Base-by-base conservation (phyloP, 352 stramenopile genomes). In the Pythium sukuiense region DNA sequence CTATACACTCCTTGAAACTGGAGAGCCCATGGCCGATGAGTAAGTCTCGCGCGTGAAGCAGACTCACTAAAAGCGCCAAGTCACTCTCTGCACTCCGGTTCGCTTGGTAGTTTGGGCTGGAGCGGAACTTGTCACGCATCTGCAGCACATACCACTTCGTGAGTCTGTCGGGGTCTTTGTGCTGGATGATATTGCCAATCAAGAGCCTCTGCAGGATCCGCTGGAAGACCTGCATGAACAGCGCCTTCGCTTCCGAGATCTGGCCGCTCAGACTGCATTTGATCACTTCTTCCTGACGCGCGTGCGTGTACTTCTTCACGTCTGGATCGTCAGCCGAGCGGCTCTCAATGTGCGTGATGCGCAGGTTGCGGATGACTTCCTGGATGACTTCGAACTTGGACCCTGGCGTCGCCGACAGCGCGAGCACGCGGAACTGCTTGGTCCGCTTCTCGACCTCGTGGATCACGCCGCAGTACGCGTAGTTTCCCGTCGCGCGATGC, bases 371-470 rank as follows among this genome's bases (percentile, higher is more conserved):
- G 37, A 99, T 88, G 2, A 99, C 94, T 32, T 97, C 85, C 73
- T 99, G 95, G 55, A 98, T 98, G 24, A 92, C 80, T 39, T 98
- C 92, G 39, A 98, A 97, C 72, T 99, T 97, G 27, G 88, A 86
- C 5, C 98, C 98, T 5, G 98, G 98, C 2, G 98, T 99, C 4
- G 98, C 98, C 39, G 92, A 99, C 12, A 99, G 81, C 32, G 96
- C 98, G 2, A 98, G 63, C 2, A 99, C 80, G 9, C 96, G 90
- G 61, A 98, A 98, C 52, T 92, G 86, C 16, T 56, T 73, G 35
- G 87, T 97, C 35, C 74, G 74, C 4, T 73, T 66, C 57, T 85
- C 76, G 33, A 93, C 76, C 72, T 82, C 74, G 50, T 90, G 73
- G n/a, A 96, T 85, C 35, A 99, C 90, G n/a, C 81, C 87, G 48